phyloP scores from a whole-genome alignment of 352 stramenopile species.

The Phytopythium ostracodes region DNA sequence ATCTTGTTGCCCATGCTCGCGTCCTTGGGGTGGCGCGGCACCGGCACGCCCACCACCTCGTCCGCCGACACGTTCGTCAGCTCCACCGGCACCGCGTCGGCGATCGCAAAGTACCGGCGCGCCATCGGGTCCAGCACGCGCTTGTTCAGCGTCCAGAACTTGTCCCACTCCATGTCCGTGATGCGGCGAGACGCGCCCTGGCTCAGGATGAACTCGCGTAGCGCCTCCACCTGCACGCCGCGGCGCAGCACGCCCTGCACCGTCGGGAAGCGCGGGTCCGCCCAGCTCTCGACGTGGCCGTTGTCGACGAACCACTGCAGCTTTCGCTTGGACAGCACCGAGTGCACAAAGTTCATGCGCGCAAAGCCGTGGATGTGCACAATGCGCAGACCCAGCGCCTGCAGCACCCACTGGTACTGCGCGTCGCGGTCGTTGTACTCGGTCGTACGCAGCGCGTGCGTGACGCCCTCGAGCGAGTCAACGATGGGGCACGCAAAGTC shows the following conservation, averaged over 20 bases:
- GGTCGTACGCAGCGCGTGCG: constrained; percentile 97
- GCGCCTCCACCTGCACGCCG: constrained; percentile 93
- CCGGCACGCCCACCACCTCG: constrained; percentile 59
- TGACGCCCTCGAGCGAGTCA: constrained; percentile 98
- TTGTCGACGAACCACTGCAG: constrained; percentile 99
- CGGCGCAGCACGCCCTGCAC: constrained; percentile 95
- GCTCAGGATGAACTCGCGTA: constrained; percentile 97
- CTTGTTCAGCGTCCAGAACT: constrained; percentile 99
- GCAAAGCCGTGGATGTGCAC: constrained; percentile 94
- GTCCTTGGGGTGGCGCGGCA: constrained; percentile 80
- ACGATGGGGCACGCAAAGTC: constrained; percentile 99
- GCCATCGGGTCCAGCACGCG: constrained; percentile 95
- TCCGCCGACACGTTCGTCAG: constrained; percentile 70
- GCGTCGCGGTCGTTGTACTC: constrained; percentile 99
- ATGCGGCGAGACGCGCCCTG: constrained; percentile 96
- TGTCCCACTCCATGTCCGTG: constrained; percentile 99
- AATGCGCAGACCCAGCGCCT: constrained; percentile 81
- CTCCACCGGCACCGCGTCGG: constrained; percentile 86
- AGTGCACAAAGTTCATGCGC: constrained; percentile 99
- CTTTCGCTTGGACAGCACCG: constrained; percentile 98
- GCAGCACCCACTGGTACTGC: constrained; percentile 96
- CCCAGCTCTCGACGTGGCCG: constrained; percentile 95
- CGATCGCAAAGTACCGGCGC: constrained; percentile 96
- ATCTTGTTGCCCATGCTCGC: constrained; percentile 77
- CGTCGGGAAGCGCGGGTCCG: constrained; percentile 98